Conservation (phyloP, 2,329 filamentous ascomycete genomes). For the Ceratocystis alfenasii region DNA sequence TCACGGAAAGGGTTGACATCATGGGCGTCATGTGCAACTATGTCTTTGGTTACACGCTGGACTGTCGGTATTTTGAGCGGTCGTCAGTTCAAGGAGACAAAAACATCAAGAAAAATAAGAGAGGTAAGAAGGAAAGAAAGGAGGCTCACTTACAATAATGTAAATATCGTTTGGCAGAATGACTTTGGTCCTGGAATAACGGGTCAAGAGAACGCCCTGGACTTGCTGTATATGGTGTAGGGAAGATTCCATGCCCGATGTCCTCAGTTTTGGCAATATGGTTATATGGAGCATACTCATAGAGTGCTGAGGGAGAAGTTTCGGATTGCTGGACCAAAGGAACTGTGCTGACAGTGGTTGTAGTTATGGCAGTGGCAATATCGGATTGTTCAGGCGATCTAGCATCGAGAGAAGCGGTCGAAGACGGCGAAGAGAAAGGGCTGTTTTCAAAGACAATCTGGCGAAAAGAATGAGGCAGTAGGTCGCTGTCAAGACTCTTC, state of each 20-base stretch:
- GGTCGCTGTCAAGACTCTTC: not conserved
- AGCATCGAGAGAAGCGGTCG: conserved; percentile 2
- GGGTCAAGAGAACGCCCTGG: conserved; percentile 33
- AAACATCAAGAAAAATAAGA: conserved; percentile 23
- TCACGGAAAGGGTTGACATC: conserved; percentile 39
- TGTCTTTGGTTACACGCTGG: conserved; percentile 41
- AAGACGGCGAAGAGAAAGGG: conserved; percentile 3
- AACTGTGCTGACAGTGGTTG: not conserved
- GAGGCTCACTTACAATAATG: conserved; percentile 37
- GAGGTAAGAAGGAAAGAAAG: not conserved
- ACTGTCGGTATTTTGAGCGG: conserved; percentile 24
- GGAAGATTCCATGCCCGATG: not conserved
- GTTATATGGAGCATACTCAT: not conserved
- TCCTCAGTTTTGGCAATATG: not conserved
- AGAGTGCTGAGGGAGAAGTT: not conserved
- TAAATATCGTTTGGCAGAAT: conserved; percentile 37
- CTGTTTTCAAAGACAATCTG: conserved; percentile 8
- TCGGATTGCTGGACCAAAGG: not conserved
- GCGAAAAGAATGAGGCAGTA: not conserved
- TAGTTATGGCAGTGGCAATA: not conserved
- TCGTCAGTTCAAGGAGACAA: not conserved
- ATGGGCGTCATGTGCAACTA: conserved; percentile 38
- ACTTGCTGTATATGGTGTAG: conserved; percentile 5
- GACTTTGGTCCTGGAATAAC: conserved; percentile 42
- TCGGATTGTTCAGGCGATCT: conserved; percentile 1